Evolutionary conservation across 129 eudicot genomes (phyloP), one percentile per base, ranked within the genome.

Genomic region (Arctium lappa): DNA sequence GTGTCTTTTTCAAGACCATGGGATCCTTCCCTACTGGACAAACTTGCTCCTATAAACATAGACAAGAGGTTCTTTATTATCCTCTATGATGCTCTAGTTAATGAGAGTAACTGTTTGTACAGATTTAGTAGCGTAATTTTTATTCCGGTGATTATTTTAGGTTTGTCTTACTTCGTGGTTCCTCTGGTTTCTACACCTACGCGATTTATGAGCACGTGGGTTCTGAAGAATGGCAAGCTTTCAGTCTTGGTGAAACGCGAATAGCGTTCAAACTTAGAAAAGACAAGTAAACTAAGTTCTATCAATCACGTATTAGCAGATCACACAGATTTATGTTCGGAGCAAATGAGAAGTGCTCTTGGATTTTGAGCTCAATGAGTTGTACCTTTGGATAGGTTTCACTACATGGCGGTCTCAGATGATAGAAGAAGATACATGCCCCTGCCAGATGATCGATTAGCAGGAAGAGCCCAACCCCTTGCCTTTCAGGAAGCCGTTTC

Each of bases 151-250:
- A 42, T 79, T 79, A 13, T 40, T 80, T 5, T 46, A 91, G 94
- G 88, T 91, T 86, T 72, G 82, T 88, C 40, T 10, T 91, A 89
- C 89, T 89, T 39, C 87, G 87, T 74, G 92, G 91, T 79, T 85
- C 88, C 27, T 91, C 94, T 8, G 94, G 92, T 27, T 87, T 91
- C 86, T 91, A 91, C 78, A 77, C 89, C 11, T 91, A 91, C 75
- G 91, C 89, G 12, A 87, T 91, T 12, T 91, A 87, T 22, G 91
- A 91, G 29, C 94, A 85, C 72, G 16, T 87, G 79, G 87, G 81
- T 74, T 77, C 84, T 29, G 73, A 44, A 60, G 88, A 83, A 18
- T 86, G 90, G 92, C 92, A 88, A 48, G 80, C 85, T 71, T 86
- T 91, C 80, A 87, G 78, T 73, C 91, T 91, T 68, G 82, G 79